A percentile compares a stretch with the other conserved stretches of the same genome.
These are phyloP conservation scores for Calonectria pauciramosa DNA, from an alignment of 2,329 filamentous ascomycete species.

Conservation along the genomic window DNA sequence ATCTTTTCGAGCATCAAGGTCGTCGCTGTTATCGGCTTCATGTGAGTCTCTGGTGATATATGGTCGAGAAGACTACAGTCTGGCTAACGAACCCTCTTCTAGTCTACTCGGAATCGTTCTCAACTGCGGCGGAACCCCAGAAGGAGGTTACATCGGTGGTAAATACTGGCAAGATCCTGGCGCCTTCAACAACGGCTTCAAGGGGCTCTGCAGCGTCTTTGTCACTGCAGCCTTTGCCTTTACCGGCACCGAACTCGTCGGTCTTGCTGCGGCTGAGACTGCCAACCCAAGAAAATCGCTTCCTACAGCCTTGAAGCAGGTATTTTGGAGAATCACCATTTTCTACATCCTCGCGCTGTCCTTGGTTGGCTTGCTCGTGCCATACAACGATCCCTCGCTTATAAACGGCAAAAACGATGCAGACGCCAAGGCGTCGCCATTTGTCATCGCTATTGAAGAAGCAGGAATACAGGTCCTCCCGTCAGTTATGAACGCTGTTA, in stretches of 20 bases:
- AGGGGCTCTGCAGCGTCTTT: slow-evolving; percentile 84
- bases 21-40: slow-evolving; percentile 87
- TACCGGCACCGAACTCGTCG: slow-evolving; percentile 81
- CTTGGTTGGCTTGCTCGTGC: slow-evolving; percentile 86
- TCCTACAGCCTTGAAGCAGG: slow-evolving; percentile 90
- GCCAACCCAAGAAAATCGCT: slow-evolving; percentile 85
- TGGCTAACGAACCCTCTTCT: slow-evolving; percentile 30
- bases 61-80: not conserved
- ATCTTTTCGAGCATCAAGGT: slow-evolving; percentile 90
- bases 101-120: slow-evolving; percentile 89
- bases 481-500: slow-evolving; percentile 94
- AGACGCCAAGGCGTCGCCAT: slow-evolving; percentile 85
- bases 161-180: slow-evolving; percentile 83
- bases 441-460: slow-evolving; percentile 91
- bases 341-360: slow-evolving; percentile 91
- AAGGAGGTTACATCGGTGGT: slow-evolving; percentile 84
- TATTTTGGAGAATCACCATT: slow-evolving; percentile 93
- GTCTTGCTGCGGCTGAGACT: slow-evolving; percentile 82
- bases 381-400: slow-evolving; percentile 76
- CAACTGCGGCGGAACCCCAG: slow-evolving; percentile 83
- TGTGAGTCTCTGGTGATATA: slow-evolving; percentile 68
- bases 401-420: slow-evolving; percentile 67
- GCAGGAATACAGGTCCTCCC: slow-evolving; percentile 86
- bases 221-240: slow-evolving; percentile 84
- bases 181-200: slow-evolving; percentile 88